Evolutionary conservation across 1,284 basidiomycete genomes (phyloP).

Genomic region (Spongispora temasekensis): DNA sequence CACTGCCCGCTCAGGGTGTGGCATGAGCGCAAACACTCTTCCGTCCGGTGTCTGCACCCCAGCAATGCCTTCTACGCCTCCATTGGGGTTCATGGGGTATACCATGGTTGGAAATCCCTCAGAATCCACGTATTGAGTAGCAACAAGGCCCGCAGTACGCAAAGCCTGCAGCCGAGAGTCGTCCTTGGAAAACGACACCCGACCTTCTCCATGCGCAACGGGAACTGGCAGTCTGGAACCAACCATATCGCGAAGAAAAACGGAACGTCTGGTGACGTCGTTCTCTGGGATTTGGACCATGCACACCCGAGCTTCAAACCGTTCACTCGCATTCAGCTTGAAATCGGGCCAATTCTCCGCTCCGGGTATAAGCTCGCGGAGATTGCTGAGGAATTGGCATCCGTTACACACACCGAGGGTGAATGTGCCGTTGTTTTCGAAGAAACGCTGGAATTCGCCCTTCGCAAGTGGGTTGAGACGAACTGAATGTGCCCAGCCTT

Average conservation of each 20-base stretch:
- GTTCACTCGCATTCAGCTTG: slow-evolving; percentile 85
- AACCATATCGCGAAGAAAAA: slow-evolving; percentile 89
- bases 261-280: slow-evolving; percentile 57
- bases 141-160: slow-evolving; percentile 55
- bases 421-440: slow-evolving; percentile 80
- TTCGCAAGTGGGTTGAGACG: slow-evolving; percentile 78
- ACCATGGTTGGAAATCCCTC: slow-evolving; percentile 63
- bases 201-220: slow-evolving; percentile 95
- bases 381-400: slow-evolving; percentile 93
- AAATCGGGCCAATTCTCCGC: slow-evolving; percentile 87
- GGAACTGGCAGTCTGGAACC: slow-evolving; percentile 89
- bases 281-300: slow-evolving; percentile 77
- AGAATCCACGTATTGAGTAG: slow-evolving; percentile 78
- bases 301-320: slow-evolving; percentile 88
- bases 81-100: slow-evolving; percentile 97
- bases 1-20: slow-evolving; percentile 86
- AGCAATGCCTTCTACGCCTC: slow-evolving; percentile 84
- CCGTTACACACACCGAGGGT: slow-evolving; percentile 97
- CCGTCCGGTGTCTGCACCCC: slow-evolving; percentile 88
- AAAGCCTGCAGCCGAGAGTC: slow-evolving; percentile 45
- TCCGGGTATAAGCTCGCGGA: slow-evolving; percentile 88
- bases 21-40: slow-evolving; percentile 93
- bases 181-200: slow-evolving; percentile 65
- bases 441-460: slow-evolving; percentile 80
- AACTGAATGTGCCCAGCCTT: slow-evolving; percentile 96